These are phyloP conservation scores for Cyberlindnera xylosilytica DNA, from an alignment of 805 yeast species.

Conservation along the genomic window DNA sequence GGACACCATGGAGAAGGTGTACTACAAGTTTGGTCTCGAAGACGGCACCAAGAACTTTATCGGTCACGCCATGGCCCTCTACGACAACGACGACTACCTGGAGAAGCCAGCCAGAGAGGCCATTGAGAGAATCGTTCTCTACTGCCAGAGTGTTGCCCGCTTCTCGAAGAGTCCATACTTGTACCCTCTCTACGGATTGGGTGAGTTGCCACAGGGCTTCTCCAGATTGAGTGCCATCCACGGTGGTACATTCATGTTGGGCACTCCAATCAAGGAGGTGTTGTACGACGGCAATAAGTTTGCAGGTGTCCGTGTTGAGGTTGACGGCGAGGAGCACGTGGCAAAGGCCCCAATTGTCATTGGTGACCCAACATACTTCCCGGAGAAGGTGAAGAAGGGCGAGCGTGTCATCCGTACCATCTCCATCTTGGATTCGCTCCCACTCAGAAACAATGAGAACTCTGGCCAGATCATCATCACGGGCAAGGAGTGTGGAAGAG, in stretches of 20 bases:
- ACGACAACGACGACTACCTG: constrained; percentile 89
- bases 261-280: constrained; percentile 90
- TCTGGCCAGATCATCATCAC: constrained; percentile 94
- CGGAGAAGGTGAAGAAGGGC: constrained; percentile 44
- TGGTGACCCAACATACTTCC: constrained; percentile 98
- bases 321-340: constrained; percentile 55
- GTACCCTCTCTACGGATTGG: constrained; percentile 94
- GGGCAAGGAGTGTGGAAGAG: constrained; percentile 90
- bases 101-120: constrained; percentile 89
- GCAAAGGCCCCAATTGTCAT: constrained; percentile 92
- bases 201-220: constrained; percentile 98
- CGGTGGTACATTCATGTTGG: constrained; percentile 98
- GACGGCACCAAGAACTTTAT: constrained; percentile 92
- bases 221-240: constrained; percentile 95
- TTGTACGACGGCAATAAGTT: constrained; percentile 73
- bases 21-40: constrained; percentile 85
- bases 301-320: constrained; percentile 80
- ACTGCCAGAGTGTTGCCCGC: constrained; percentile 86
- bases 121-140: constrained; percentile 78
- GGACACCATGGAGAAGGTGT: constrained; percentile 89
- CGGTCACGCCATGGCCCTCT: constrained; percentile 98
- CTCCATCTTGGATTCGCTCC: constrained; percentile 84
- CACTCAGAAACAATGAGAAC: constrained; percentile 77
- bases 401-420: constrained; percentile 45
- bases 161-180: constrained; percentile 96